Conservation (phyloP, 2,329 filamentous ascomycete species). For the Pestalotiopsis sp. region DNA sequence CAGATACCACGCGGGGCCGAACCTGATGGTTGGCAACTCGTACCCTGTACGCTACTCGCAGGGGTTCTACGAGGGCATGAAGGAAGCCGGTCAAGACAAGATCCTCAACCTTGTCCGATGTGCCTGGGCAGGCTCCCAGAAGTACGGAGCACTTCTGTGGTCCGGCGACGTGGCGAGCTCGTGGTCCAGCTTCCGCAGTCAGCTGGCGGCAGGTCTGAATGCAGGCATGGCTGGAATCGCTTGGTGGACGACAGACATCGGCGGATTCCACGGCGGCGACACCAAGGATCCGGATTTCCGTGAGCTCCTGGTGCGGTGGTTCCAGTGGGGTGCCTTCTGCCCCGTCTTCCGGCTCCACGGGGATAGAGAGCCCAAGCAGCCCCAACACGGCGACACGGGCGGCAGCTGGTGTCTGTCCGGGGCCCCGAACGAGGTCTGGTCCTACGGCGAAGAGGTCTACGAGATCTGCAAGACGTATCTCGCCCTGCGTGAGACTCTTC, state of each 20-base stretch:
- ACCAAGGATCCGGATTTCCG: conserved; percentile 55
- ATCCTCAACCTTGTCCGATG: conserved; percentile 53
- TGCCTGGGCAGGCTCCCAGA: conserved; percentile 57
- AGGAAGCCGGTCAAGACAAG: conserved; percentile 45
- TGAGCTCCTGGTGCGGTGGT: conserved; percentile 67
- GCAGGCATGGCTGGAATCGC: conserved; percentile 64
- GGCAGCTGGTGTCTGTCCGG: conserved; percentile 47
- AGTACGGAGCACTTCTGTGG: conserved; percentile 66
- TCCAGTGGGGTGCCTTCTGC: conserved; percentile 68
- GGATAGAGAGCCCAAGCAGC: conserved; percentile 57
- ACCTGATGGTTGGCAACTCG: conserved; percentile 54
- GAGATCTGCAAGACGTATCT: conserved; percentile 62
- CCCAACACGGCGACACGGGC: conserved; percentile 33
- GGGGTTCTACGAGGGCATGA: conserved; percentile 57
- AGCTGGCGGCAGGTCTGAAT: conserved; percentile 63
- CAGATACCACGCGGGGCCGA: conserved; percentile 56
- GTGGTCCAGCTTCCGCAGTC: conserved; percentile 59
- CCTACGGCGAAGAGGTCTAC: conserved; percentile 61
- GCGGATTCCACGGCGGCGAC: conserved; percentile 67
- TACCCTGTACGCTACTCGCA: conserved; percentile 54
- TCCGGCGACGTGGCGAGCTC: conserved; percentile 66
- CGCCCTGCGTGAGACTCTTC: conserved; percentile 54
- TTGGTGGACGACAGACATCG: conserved; percentile 72
- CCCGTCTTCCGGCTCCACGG: conserved; percentile 69
- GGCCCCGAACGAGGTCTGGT: conserved; percentile 66